A percentile compares a stretch with the other conserved stretches of the same genome.
These are phyloP conservation scores for Suillus weaverae DNA, from an alignment of 768 basidiomycete genomes.

Conservation along the genomic window DNA sequence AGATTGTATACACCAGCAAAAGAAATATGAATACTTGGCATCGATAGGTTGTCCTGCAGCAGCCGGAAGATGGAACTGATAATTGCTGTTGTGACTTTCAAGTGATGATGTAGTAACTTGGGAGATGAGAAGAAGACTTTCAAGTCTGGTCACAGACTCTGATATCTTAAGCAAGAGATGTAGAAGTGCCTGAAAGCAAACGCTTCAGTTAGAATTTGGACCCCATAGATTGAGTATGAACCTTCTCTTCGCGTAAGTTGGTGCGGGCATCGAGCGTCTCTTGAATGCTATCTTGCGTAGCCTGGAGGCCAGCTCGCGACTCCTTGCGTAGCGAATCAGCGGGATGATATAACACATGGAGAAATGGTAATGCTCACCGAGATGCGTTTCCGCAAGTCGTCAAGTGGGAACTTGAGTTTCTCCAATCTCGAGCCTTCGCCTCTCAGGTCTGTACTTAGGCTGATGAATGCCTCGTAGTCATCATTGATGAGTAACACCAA, in stretches of 20 bases:
- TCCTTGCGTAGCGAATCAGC: slow-evolving; percentile 39
- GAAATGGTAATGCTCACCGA: slow-evolving; percentile 49
- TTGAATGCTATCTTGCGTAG: slow-evolving; percentile 72
- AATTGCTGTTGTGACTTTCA: slow-evolving; percentile 34
- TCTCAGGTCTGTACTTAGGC: slow-evolving; percentile 87
- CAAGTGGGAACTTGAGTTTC: slow-evolving; percentile 67
- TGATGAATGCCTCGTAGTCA: slow-evolving; percentile 98
- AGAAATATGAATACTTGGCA: slow-evolving; percentile 28
- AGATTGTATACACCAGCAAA: neutral
- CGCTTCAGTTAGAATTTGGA: slow-evolving; percentile 9
- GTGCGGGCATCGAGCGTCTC: slow-evolving; percentile 76
- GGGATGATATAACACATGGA: neutral
- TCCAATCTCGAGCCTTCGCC: slow-evolving; percentile 78
- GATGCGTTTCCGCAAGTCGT: slow-evolving; percentile 61
- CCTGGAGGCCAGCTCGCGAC: slow-evolving; percentile 61
- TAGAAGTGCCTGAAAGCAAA: slow-evolving; percentile 61
- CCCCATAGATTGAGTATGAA: slow-evolving; percentile 6
- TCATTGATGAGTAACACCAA: slow-evolving; percentile 95
- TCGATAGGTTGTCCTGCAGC: slow-evolving; percentile 37
- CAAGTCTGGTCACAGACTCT: slow-evolving; percentile 86
- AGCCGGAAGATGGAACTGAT: slow-evolving; percentile 32
- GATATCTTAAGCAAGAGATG: slow-evolving; percentile 90
- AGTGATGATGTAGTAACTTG: slow-evolving; percentile 36
- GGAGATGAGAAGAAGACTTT: slow-evolving; percentile 74
- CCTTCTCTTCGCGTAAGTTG: slow-evolving; percentile 84